A percentile compares a stretch with the other conserved stretches of the same genome.
Evolutionary conservation across 176 grass and related monocot genomes (phyloP).

Genomic region (Cenchrus fungigraminus): DNA sequence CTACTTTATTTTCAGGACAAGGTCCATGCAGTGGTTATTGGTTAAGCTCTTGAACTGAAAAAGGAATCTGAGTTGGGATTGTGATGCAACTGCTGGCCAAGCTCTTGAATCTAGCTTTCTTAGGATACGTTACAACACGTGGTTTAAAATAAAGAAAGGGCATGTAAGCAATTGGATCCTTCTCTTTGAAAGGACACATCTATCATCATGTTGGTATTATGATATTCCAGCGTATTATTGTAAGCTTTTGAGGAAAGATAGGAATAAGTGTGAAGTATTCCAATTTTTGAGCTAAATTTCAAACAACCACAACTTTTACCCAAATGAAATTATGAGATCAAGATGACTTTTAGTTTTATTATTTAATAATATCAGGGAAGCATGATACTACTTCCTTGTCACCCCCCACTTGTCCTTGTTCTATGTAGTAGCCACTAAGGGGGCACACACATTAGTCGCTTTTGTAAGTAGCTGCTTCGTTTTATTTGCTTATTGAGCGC

Average conservation of each 20-base stretch:
- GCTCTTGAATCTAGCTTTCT: conserved; percentile 11
- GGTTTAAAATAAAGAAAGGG: conserved; percentile 1
- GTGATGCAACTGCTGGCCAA: neutral
- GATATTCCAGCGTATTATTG: neutral
- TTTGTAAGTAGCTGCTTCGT: neutral
- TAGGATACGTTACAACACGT: neutral
- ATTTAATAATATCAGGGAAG: conserved; percentile 32
- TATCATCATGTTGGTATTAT: conserved; percentile 32
- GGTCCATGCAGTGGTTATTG: neutral
- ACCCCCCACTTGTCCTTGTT: conserved; percentile 23
- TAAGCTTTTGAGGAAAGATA: conserved; percentile 25
- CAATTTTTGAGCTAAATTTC: conserved; percentile 32
- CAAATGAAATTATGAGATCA: conserved; percentile 20
- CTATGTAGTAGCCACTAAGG: neutral
- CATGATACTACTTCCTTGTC: conserved; percentile 21
- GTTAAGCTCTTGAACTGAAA: neutral
- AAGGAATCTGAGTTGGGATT: neutral
- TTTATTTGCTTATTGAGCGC: conserved; percentile 14
- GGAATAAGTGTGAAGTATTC: neutral
- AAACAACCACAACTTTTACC: neutral
- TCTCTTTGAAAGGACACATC: conserved; percentile 20
- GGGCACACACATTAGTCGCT: neutral
- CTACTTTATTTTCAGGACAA: neutral
- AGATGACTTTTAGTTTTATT: conserved; percentile 6
- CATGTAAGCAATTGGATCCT: neutral